Evolutionary conservation across 2,329 filamentous ascomycete genomes (phyloP).

Genomic region (Pseudogymnoascus sp.): DNA sequence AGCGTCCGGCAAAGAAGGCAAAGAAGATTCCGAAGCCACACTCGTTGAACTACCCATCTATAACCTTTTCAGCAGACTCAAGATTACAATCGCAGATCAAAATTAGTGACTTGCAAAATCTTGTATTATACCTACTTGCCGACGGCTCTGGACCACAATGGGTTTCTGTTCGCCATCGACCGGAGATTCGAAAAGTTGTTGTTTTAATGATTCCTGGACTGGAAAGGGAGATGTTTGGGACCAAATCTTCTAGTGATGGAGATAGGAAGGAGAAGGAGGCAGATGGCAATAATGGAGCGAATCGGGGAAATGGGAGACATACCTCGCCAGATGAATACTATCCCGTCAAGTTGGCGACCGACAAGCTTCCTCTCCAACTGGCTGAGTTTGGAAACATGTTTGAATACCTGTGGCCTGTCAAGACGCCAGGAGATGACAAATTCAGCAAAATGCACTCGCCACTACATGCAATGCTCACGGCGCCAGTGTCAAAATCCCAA

Average conservation of each 20-base stretch:
- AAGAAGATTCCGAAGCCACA: constrained; percentile 54
- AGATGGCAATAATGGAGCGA: constrained; percentile 4
- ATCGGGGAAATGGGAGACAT: constrained; percentile 17
- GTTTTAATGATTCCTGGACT: constrained; percentile 87
- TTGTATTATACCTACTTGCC: constrained; percentile 60
- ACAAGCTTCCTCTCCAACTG: constrained; percentile 46
- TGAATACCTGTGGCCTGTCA: constrained; percentile 80
- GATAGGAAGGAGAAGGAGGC: constrained; percentile 8
- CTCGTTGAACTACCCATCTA: constrained; percentile 51
- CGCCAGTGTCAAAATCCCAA: constrained; percentile 61
- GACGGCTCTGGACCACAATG: constrained; percentile 59
- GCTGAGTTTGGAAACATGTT: constrained; percentile 76
- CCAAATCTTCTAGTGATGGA: constrained; percentile 24
- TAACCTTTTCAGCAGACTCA: constrained; percentile 47
- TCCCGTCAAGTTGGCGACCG: constrained; percentile 45
- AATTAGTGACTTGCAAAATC: constrained; percentile 54
- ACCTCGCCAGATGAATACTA: constrained; percentile 54
- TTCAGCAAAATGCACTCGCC: constrained; percentile 79
- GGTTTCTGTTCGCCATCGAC: constrained; percentile 55
- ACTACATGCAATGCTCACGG: constrained; percentile 73
- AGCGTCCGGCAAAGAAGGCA: constrained; percentile 47
- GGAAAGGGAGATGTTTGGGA: constrained; percentile 82
- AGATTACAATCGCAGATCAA: constrained; percentile 56
- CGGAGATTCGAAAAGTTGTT: constrained; percentile 70
- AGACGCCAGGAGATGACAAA: constrained; percentile 77